A percentile compares a stretch with the other conserved stretches of the same genome.
Conservation (phyloP, 345 rosid species). For the Diplotaxis tenuifolia region DNA sequence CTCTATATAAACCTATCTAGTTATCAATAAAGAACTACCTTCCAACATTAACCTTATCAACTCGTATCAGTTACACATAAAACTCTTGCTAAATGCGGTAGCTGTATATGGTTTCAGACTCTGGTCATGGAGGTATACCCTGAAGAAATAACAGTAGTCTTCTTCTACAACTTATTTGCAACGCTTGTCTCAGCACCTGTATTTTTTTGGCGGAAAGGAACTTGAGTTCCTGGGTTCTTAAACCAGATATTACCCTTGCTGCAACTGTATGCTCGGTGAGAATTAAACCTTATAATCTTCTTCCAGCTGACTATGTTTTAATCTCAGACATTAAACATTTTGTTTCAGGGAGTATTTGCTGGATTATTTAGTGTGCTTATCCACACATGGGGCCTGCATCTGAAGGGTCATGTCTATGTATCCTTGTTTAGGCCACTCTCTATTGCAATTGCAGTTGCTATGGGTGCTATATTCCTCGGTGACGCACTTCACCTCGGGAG, state of each 20-base stretch:
- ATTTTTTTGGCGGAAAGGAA: slow-evolving; percentile 40
- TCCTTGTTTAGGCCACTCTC: slow-evolving; percentile 41
- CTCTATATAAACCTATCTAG: too few species aligned
- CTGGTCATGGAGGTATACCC: slow-evolving; percentile 45
- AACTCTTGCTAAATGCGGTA: not conserved
- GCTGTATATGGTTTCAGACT: slow-evolving; percentile 31
- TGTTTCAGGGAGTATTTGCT: slow-evolving; percentile 25
- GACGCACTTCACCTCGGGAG: slow-evolving; percentile 43
- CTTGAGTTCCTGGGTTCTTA: slow-evolving; percentile 35
- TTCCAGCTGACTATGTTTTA: not conserved
- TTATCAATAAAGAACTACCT: too few species aligned
- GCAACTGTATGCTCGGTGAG: slow-evolving; percentile 44
- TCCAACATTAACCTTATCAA: too few species aligned
- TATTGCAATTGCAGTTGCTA: slow-evolving; percentile 37
- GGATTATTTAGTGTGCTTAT: not conserved
- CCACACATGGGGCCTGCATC: slow-evolving; percentile 40
- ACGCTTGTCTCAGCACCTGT: slow-evolving; percentile 38
- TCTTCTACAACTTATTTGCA: slow-evolving; percentile 30
- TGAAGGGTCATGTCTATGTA: slow-evolving; percentile 45
- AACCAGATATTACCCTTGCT: slow-evolving; percentile 30
- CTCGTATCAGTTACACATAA: too few species aligned
- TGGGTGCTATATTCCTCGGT: slow-evolving; percentile 37
- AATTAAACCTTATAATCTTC: not conserved
- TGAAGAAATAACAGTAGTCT: slow-evolving; percentile 32
- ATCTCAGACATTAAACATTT: not conserved